These are phyloP conservation scores for Flaveria brownii DNA, from an alignment of 129 eudicot genomes.

Conservation along the genomic window DNA sequence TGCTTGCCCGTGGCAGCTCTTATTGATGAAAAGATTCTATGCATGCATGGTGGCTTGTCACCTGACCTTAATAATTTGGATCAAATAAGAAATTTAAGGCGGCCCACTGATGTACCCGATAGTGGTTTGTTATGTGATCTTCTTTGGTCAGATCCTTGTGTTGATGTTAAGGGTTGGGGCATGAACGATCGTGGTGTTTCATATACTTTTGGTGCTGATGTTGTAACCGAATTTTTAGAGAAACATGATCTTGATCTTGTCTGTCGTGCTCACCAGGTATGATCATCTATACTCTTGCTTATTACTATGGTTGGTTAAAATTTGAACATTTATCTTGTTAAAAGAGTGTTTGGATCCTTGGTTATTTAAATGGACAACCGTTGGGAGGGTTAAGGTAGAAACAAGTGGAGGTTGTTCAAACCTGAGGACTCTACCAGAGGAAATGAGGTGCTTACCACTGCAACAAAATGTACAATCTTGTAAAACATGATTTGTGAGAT, in stretches of 20 bases:
- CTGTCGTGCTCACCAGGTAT: slow-evolving; percentile 85
- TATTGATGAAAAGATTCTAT: slow-evolving; percentile 70
- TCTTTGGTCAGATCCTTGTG: slow-evolving; percentile 74
- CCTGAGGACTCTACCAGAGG: neutral
- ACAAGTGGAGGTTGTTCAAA: too few relatives aligned
- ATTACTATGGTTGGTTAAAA: neutral
- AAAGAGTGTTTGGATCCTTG: neutral
- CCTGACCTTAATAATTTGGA: slow-evolving; percentile 65
- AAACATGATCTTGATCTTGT: slow-evolving; percentile 71
- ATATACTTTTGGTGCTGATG: slow-evolving; percentile 67
- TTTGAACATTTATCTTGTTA: neutral
- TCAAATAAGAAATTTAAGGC: slow-evolving; percentile 58
- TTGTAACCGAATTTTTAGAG: slow-evolving; percentile 57
- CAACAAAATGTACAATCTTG: neutral
- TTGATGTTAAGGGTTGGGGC: slow-evolving; percentile 72
- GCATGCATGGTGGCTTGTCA: slow-evolving; percentile 85
- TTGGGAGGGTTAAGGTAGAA: too few relatives aligned
- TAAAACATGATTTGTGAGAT: neutral
- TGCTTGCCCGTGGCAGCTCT: slow-evolving; percentile 84
- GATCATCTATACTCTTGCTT: slow-evolving; percentile 2
- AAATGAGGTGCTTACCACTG: neutral
- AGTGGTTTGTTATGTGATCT: slow-evolving; percentile 69
- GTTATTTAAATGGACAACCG: neutral
- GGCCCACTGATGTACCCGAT: slow-evolving; percentile 77
- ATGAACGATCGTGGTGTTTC: slow-evolving; percentile 84